These are phyloP conservation scores for Trichoderma gamsii DNA, from an alignment of 495 filamentous ascomycete species.

Conservation along the genomic window DNA sequence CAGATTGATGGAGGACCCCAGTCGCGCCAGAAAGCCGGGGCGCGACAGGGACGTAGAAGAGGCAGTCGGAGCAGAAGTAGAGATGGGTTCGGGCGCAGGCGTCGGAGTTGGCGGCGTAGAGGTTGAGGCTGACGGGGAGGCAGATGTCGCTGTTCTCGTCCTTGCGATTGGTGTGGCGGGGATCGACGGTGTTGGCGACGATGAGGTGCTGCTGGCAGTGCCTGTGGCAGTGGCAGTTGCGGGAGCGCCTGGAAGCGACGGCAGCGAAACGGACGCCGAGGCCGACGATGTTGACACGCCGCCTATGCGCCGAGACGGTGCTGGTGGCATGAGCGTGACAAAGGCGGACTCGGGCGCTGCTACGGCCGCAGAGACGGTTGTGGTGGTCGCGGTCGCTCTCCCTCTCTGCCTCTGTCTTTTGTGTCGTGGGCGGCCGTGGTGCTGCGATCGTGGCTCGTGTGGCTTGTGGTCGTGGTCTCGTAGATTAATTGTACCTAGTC, in stretches of 20 bases:
- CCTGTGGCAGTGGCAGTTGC: not conserved
- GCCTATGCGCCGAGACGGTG: slow-evolving; percentile 6
- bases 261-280: slow-evolving; percentile 12
- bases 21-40: slow-evolving; percentile 3
- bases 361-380: not conserved
- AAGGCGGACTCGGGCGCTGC: slow-evolving; percentile 9
- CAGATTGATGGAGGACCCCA: slow-evolving; percentile 38
- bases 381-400: not conserved
- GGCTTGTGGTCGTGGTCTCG: not conserved
- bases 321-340: slow-evolving; percentile 7
- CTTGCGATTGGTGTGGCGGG: not conserved
- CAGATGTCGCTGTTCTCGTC: not conserved
- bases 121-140: not conserved
- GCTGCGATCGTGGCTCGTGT: not conserved
- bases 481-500: not conserved
- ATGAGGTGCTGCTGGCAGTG: not conserved
- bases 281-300: slow-evolving; percentile 14
- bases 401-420: not conserved
- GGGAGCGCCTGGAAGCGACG: not conserved
- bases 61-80: not conserved
- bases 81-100: not conserved
- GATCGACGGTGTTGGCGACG: not conserved
- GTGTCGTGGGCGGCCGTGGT: not conserved
- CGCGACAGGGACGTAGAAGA: not conserved
- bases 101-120: not conserved